A percentile compares a stretch with the other conserved stretches of the same genome.
Conservation (phyloP, 1,284 basidiomycete genomes). For the Ceratobasidium sp. region DNA sequence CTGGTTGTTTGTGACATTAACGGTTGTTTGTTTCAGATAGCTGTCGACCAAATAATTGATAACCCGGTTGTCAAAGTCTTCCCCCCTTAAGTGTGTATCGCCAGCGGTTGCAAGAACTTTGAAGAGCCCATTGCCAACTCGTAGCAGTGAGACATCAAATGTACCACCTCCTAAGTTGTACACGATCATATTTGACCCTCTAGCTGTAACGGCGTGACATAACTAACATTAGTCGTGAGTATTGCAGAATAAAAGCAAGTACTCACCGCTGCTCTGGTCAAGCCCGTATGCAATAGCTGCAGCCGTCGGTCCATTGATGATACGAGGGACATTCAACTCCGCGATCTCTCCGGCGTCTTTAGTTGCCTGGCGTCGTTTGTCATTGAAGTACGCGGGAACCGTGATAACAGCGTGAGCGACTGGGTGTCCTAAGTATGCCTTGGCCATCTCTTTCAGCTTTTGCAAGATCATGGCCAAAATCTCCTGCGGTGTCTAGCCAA, state of each 20-base stretch:
- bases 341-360: constrained; percentile 71
- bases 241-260: no score
- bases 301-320: constrained; percentile 74
- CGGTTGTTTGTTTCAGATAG: constrained; percentile 66
- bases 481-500: not conserved
- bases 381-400: constrained; percentile 73
- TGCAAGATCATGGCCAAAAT: constrained; percentile 45
- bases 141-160: constrained; percentile 71
- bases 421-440: constrained; percentile 71
- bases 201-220: constrained; percentile 55
- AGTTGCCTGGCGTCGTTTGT: constrained; percentile 72
- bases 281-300: constrained; percentile 72
- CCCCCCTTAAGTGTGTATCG: constrained; percentile 66
- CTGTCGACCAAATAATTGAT: constrained; percentile 66
- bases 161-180: constrained; percentile 70
- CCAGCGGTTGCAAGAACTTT: constrained; percentile 39
- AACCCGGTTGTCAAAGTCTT: constrained; percentile 72
- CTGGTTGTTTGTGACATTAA: constrained; percentile 68
- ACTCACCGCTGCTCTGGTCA: constrained; percentile 58
- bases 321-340: constrained; percentile 70
- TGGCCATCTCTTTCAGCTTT: constrained; percentile 74
- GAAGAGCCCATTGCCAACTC: constrained; percentile 65
- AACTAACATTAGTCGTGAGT: no score
- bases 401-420: constrained; percentile 73
- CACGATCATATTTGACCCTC: constrained; percentile 70